These are phyloP conservation scores for Fraxinus nigra DNA, from an alignment of 305 asterid species.

Conservation along the genomic window DNA sequence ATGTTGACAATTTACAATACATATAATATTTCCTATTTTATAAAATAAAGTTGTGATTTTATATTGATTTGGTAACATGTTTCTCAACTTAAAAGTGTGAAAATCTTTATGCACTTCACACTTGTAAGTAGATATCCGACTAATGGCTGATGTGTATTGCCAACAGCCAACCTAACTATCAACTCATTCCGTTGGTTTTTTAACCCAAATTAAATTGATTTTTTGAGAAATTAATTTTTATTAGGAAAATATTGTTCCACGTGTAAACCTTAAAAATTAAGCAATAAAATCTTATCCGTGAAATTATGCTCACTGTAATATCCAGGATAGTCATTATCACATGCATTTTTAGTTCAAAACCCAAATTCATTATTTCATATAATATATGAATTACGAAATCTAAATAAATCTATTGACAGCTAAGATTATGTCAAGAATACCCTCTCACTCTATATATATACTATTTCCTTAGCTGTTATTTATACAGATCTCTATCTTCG, in stretches of 20 bases:
- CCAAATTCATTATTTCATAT: background rate
- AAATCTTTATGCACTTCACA: background rate
- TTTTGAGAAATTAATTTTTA: too few relatives aligned
- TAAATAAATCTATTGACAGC: background rate
- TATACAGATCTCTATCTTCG: background rate
- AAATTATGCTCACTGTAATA: background rate
- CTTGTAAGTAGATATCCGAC: background rate
- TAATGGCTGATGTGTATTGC: background rate
- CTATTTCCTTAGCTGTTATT: background rate
- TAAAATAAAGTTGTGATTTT: background rate
- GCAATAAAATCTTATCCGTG: background rate
- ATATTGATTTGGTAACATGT: background rate
- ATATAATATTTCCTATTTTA: background rate
- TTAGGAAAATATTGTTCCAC: too few relatives aligned
- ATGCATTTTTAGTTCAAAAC: background rate
- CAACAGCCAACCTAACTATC: background rate
- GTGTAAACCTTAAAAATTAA: background rate
- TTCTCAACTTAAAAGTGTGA: background rate
- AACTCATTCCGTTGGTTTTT: background rate
- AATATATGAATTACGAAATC: background rate
- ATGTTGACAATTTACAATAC: background rate
- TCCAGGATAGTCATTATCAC: background rate
- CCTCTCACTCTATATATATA: background rate
- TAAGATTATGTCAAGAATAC: background rate
- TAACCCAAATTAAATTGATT: too few relatives aligned